Conservation (phyloP, 2,329 filamentous ascomycete genomes). For the Monosporascus sp. region DNA sequence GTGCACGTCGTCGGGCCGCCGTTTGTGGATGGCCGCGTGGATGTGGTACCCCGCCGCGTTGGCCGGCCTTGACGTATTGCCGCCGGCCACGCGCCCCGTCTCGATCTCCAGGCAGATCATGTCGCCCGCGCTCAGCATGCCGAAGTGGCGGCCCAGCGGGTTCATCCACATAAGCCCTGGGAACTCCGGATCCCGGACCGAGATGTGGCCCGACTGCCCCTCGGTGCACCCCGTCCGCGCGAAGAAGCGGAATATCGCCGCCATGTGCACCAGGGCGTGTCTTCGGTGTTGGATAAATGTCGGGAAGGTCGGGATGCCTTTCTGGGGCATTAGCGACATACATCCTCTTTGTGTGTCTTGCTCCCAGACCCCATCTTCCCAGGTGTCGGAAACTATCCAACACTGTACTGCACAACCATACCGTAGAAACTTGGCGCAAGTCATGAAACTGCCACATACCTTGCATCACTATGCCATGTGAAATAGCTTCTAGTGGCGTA, state of each 20-base stretch:
- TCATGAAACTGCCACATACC: constrained; percentile 11
- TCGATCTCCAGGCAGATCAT: constrained; percentile 59
- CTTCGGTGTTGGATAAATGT: constrained; percentile 43
- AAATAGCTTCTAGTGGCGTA: constrained; percentile 31
- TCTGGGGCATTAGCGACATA: neutral
- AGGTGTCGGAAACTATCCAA: neutral
- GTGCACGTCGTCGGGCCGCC: constrained; percentile 53
- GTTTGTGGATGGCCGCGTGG: constrained; percentile 63
- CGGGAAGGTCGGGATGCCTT: constrained; percentile 39
- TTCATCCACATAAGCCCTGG: constrained; percentile 55
- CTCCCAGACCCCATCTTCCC: no score
- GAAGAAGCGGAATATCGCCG: constrained; percentile 64
- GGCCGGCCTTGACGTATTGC: constrained; percentile 52
- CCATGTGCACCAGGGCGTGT: constrained; percentile 63
- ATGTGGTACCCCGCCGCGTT: constrained; percentile 68
- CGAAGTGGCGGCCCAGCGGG: constrained; percentile 61
- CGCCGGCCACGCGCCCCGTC: constrained; percentile 57
- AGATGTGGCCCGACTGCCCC: constrained; percentile 53
- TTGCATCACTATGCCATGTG: constrained; percentile 28
- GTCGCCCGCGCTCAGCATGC: constrained; percentile 57
- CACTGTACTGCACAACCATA: neutral
- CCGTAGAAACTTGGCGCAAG: no score
- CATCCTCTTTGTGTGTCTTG: no score
- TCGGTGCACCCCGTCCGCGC: constrained; percentile 61
- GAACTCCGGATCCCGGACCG: constrained; percentile 24